Conservation (phyloP, 1,284 basidiomycete species). For the Melampsora americana region DNA sequence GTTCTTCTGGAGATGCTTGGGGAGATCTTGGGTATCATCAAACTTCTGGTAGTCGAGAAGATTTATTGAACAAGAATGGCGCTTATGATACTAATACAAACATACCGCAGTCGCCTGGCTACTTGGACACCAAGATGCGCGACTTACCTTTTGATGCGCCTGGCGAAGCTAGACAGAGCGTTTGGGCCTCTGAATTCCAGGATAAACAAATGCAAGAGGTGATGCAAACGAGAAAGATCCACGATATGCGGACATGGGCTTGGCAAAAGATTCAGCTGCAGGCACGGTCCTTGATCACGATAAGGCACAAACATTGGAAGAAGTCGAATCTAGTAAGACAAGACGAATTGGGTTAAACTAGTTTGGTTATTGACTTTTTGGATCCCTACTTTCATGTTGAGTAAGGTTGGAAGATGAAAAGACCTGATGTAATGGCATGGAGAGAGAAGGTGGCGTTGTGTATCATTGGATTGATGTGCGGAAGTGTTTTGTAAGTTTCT, state of each 20-base stretch:
- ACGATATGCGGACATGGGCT: slow-evolving; percentile 15
- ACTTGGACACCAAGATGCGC: slow-evolving; percentile 12
- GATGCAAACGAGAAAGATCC: slow-evolving; percentile 31
- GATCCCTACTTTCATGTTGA: slow-evolving; percentile 69
- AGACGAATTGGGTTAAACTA: slow-evolving; percentile 63
- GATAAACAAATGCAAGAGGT: slow-evolving; percentile 16
- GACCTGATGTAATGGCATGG: slow-evolving; percentile 94
- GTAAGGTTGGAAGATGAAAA: slow-evolving; percentile 80
- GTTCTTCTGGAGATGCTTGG: slow-evolving; percentile 48
- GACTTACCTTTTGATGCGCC: slow-evolving; percentile 12
- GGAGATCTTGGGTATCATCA: slow-evolving; percentile 39
- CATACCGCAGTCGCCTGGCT: slow-evolving; percentile 40
- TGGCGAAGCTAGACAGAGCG: slow-evolving; percentile 29
- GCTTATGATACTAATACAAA: slow-evolving; percentile 28
- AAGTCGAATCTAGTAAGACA: slow-evolving; percentile 70
- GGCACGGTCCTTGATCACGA: slow-evolving; percentile 52
- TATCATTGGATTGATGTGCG: slow-evolving; percentile 78
- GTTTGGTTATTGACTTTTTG: slow-evolving; percentile 78
- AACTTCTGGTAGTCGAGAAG: slow-evolving; percentile 16
- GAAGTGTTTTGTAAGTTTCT: slow-evolving; percentile 57
- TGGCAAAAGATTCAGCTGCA: slow-evolving; percentile 43
- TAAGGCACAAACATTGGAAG: slow-evolving; percentile 72
- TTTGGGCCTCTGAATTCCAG: slow-evolving; percentile 40
- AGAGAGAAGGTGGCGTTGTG: slow-evolving; percentile 80
- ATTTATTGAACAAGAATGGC: slow-evolving; percentile 17